Evolutionary conservation across 192 early-diverging fungal genomes (phyloP).

Genomic region (Backusella psychrophila): DNA sequence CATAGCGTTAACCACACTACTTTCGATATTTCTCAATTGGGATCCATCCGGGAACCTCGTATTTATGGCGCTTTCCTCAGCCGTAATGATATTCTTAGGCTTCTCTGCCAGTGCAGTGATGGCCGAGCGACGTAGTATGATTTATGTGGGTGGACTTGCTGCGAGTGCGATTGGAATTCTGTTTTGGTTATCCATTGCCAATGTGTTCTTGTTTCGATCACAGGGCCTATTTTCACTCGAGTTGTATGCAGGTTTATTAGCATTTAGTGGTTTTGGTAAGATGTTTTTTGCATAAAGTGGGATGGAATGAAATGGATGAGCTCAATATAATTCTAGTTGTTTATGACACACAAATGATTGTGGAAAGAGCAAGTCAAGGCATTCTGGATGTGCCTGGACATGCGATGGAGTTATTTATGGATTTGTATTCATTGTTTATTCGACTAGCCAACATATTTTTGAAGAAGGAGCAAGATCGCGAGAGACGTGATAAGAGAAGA

Average conservation of each 20-base stretch:
- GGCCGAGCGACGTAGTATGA: conserved; percentile 25
- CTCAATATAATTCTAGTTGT: conserved; percentile 28
- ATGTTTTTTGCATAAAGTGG: not conserved
- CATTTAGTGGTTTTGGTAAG: conserved; percentile 43
- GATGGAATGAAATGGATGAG: too few species aligned
- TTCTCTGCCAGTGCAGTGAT: conserved; percentile 45
- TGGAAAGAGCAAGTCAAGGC: conserved; percentile 42
- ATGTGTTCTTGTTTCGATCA: conserved; percentile 41
- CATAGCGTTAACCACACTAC: conserved; percentile 6
- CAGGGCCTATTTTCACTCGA: conserved; percentile 39
- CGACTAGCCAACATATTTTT: conserved; percentile 43
- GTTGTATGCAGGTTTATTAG: conserved; percentile 47
- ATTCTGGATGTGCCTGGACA: conserved; percentile 33
- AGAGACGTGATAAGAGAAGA: not conserved
- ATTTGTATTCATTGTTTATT: conserved; percentile 51
- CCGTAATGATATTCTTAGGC: conserved; percentile 46
- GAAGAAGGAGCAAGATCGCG: conserved; percentile 29
- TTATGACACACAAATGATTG: conserved; percentile 58
- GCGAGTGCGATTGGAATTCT: conserved; percentile 34
- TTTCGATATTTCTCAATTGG: conserved; percentile 10
- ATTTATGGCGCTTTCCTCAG: conserved; percentile 36
- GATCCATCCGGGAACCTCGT: conserved; percentile 22
- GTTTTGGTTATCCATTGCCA: conserved; percentile 35
- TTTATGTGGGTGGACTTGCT: conserved; percentile 39
- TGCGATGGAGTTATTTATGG: conserved; percentile 46